phyloP scores from a whole-genome alignment of 2,329 filamentous ascomycete genomes.

The Exserohilum rostratum region DNA sequence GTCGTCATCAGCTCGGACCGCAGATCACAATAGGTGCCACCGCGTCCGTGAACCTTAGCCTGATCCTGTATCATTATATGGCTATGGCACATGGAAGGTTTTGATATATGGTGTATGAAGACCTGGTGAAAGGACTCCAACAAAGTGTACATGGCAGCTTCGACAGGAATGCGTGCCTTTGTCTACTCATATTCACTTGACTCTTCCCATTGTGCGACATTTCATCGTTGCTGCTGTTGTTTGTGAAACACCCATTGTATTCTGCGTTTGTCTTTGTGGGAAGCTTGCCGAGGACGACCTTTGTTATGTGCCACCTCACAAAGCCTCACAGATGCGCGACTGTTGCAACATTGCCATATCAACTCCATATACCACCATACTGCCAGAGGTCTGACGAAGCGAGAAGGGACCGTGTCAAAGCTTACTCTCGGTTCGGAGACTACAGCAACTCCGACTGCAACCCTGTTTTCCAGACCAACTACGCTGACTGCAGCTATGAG shows the following conservation, averaged over 20 bases:
- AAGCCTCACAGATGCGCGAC: not conserved
- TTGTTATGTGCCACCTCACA: not conserved
- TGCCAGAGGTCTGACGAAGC: too few relatives aligned
- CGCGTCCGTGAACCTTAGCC: not conserved
- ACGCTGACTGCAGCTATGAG: not conserved
- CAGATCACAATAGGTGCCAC: not conserved
- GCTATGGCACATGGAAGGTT: not conserved
- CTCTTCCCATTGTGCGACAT: not conserved
- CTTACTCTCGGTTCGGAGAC: not conserved
- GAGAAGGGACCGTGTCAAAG: not conserved
- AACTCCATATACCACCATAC: not conserved
- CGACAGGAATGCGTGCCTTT: not conserved
- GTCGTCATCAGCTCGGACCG: not conserved
- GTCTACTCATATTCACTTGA: not conserved
- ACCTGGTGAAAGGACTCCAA: not conserved
- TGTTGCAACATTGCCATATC: too few relatives aligned
- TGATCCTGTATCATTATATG: not conserved
- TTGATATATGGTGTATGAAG: not conserved
- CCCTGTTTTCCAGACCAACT: not conserved
- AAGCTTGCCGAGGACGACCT: not conserved
- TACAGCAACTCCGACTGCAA: not conserved
- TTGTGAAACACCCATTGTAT: not conserved
- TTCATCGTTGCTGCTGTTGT: not conserved
- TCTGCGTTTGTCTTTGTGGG: not conserved
- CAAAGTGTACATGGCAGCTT: not conserved